Conservation (phyloP, 1,284 basidiomycete genomes). For the Mixia osmundae region DNA sequence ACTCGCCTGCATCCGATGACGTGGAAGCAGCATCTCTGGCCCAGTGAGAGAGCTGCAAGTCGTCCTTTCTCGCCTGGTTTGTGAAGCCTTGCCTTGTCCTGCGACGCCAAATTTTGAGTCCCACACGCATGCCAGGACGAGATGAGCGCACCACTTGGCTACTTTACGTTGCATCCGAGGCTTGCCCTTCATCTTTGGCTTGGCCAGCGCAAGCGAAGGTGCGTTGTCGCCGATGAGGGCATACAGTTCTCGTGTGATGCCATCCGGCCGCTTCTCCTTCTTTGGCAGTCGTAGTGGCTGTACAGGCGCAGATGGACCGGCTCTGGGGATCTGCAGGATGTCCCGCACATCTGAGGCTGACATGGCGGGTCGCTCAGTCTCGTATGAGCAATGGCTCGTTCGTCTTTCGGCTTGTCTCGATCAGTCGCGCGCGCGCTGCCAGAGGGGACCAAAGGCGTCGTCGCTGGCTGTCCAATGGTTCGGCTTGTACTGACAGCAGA, state of each 20-base stretch:
- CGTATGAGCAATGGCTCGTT: too few species aligned
- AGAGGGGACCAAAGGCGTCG: too few species aligned
- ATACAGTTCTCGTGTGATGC: slow-evolving; percentile 79
- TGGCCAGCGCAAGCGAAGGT: slow-evolving; percentile 27
- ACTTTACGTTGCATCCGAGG: slow-evolving; percentile 27
- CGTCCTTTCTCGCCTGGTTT: slow-evolving; percentile 12
- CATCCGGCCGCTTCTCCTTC: slow-evolving; percentile 33
- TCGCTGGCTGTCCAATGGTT: too few species aligned
- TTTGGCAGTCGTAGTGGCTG: slow-evolving; percentile 3
- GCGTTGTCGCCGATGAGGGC: slow-evolving; percentile 74
- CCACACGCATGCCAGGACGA: slow-evolving; percentile 28
- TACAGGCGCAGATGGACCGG: not conserved
- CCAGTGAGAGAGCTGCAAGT: slow-evolving; percentile 10
- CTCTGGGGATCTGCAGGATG: slow-evolving; percentile 9
- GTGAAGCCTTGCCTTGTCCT: slow-evolving; percentile 22
- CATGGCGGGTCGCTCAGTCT: too few species aligned
- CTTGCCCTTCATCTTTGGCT: slow-evolving; percentile 67
- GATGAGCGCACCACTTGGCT: slow-evolving; percentile 23
- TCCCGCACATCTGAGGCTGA: slow-evolving; percentile 11
- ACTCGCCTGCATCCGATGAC: not conserved
- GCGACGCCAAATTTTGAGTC: slow-evolving; percentile 30
- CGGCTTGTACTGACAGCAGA: too few species aligned
- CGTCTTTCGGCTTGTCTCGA: too few species aligned
- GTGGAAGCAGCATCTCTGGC: not conserved
- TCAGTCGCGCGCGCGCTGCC: too few species aligned